Evolutionary conservation across 1,284 basidiomycete species (phyloP).

Genomic region (Sanghuangporus baumii): DNA sequence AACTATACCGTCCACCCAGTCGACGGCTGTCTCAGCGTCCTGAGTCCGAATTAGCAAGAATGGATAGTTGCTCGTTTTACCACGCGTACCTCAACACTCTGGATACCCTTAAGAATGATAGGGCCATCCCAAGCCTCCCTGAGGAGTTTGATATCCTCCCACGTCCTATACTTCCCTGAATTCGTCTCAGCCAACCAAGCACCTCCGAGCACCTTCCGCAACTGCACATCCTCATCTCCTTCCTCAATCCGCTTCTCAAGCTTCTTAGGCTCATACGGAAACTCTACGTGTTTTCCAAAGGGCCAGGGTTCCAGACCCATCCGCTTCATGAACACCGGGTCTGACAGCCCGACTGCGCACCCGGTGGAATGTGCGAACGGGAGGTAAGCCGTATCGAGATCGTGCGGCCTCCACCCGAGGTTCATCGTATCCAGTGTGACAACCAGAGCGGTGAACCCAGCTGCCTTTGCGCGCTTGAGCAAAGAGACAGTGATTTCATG

Average conservation of each 20-base stretch:
- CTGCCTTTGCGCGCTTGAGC: slow-evolving; percentile 57
- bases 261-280: slow-evolving; percentile 51
- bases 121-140: slow-evolving; percentile 66
- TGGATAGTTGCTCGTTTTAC: neutral
- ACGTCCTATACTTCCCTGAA: slow-evolving; percentile 52
- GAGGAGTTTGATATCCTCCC: slow-evolving; percentile 62
- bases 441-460: slow-evolving; percentile 62
- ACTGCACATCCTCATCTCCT: slow-evolving; percentile 41
- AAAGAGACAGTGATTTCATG: slow-evolving; percentile 61
- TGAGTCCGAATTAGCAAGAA: slow-evolving; percentile 24
- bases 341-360: slow-evolving; percentile 51
- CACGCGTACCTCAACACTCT: slow-evolving; percentile 36
- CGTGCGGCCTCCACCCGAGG: slow-evolving; percentile 66
- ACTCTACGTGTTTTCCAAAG: slow-evolving; percentile 38
- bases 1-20: slow-evolving; percentile 65
- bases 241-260: slow-evolving; percentile 32
- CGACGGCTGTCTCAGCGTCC: slow-evolving; percentile 67
- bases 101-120: slow-evolving; percentile 68
- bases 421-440: slow-evolving; percentile 64
- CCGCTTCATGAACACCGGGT: slow-evolving; percentile 66
- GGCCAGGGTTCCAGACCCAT: slow-evolving; percentile 37
- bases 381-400: slow-evolving; percentile 52
- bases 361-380: slow-evolving; percentile 61
- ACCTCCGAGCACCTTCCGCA: slow-evolving; percentile 39
- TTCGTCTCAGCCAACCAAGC: slow-evolving; percentile 54